Percentiles rank a stretch among this genome's conserved stretches.
Evolutionary conservation across 2,329 filamentous ascomycete genomes (phyloP).

Genomic region (Aphanoascus verrucosus): DNA sequence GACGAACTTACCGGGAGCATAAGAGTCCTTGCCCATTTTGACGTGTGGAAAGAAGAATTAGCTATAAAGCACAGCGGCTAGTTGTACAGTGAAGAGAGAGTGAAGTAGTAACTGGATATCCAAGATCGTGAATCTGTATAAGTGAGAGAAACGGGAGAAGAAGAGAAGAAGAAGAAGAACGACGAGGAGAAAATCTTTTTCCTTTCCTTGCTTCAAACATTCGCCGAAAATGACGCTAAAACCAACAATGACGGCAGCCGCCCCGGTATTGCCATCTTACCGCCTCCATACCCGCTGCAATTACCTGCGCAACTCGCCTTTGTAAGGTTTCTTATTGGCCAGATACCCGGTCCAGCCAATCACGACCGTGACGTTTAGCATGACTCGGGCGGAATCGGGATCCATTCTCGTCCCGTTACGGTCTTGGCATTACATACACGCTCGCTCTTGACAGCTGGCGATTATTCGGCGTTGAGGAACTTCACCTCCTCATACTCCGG

Average conservation of each 20-base stretch:
- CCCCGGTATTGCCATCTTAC: not conserved
- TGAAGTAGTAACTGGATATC: constrained; percentile 17
- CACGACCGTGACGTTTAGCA: not conserved
- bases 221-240: constrained; percentile 1
- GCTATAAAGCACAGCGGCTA: constrained; percentile 14
- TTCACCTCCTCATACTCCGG: no score
- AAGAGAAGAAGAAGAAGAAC: not conserved
- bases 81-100: constrained; percentile 24
- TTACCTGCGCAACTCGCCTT: not conserved
- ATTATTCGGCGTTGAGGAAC: no score
- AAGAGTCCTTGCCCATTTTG: constrained; percentile 38
- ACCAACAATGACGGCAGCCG: not conserved
- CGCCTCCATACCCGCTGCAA: not conserved
- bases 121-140: constrained; percentile 21
- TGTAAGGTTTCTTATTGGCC: not conserved
- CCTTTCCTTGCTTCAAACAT: not conserved
- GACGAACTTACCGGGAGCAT: constrained; percentile 36
- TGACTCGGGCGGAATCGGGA: constrained; percentile 11
- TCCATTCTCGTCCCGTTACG: not conserved
- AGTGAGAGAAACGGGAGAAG: constrained; percentile 2
- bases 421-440: not conserved
- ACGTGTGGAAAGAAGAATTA: constrained; percentile 14
- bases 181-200: constrained; percentile 13
- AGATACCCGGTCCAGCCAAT: not conserved
- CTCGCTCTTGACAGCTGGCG: no score